Conservation (phyloP, 345 rosid species). For the Cardiospermum halicacabum region DNA sequence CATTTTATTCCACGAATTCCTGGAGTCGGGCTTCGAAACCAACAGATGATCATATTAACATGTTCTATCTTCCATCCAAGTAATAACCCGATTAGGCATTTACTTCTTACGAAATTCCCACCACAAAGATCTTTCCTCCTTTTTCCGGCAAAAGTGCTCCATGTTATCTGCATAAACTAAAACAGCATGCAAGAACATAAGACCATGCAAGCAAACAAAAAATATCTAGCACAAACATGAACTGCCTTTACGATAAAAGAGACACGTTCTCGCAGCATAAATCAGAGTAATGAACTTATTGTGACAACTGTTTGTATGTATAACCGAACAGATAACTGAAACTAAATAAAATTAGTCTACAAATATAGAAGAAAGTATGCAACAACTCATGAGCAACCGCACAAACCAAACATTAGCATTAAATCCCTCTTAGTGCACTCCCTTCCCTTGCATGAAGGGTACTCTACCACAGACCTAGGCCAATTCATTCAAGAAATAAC, state of each 20-base stretch:
- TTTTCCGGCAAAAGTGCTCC: slow-evolving; percentile 26
- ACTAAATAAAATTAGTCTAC: neutral
- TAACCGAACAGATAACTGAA: neutral
- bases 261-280: no score
- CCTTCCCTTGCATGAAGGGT: no score
- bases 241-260: no score
- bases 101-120: slow-evolving; percentile 30
- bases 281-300: no score
- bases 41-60: slow-evolving; percentile 30
- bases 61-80: slow-evolving; percentile 38
- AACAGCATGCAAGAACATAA: neutral
- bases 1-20: slow-evolving; percentile 31
- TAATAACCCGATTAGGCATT: slow-evolving; percentile 40
- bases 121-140: slow-evolving; percentile 29
- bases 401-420: no score
- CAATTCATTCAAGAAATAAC: no score
- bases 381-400: neutral
- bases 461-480: no score
- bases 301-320: no score
- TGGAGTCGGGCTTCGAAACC: slow-evolving; percentile 27
- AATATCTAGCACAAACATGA: neutral
- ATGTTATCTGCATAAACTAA: slow-evolving; percentile 25
- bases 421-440: no score
- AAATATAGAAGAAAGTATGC: neutral
- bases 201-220: neutral